phyloP scores from a whole-genome alignment of 768 basidiomycete genomes.

The Xerocomus potaroensis region DNA sequence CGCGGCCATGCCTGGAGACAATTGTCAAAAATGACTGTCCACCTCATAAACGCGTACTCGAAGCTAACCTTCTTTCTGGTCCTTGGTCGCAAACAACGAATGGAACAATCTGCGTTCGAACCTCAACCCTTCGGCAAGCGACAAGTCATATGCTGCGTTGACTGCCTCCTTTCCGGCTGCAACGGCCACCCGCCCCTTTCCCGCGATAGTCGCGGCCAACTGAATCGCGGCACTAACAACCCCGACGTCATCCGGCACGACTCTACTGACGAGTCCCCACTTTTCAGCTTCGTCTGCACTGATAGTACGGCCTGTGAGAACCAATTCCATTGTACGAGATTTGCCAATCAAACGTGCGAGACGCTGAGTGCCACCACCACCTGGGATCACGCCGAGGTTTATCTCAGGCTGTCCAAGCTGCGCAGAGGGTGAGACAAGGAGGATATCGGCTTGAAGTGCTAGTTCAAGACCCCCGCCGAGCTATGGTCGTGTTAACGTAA shows the following conservation, averaged over 20 bases:
- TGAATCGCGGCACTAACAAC: slow-evolving; percentile 86
- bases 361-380: slow-evolving; percentile 91
- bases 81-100: slow-evolving; percentile 84
- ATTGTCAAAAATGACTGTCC: slow-evolving; percentile 1
- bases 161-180: slow-evolving; percentile 92
- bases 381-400: slow-evolving; percentile 91
- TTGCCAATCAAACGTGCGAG: slow-evolving; percentile 85
- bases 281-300: slow-evolving; percentile 75
- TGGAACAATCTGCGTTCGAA: slow-evolving; percentile 92
- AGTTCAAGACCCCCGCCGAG: slow-evolving; percentile 97
- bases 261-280: slow-evolving; percentile 85
- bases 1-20: slow-evolving; percentile 77
- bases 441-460: slow-evolving; percentile 94
- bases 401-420: slow-evolving; percentile 97
- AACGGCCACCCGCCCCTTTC: slow-evolving; percentile 78
- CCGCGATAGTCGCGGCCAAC: slow-evolving; percentile 73
- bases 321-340: slow-evolving; percentile 91
- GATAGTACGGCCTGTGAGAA: slow-evolving; percentile 82
- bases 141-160: slow-evolving; percentile 86
- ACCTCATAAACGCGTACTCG: background rate
- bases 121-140: slow-evolving; percentile 75
- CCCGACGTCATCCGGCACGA: slow-evolving; percentile 73
- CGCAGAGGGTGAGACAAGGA: slow-evolving; percentile 85
- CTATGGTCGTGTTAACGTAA: slow-evolving; percentile 37
- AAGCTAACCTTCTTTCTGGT: slow-evolving; percentile 87